Evolutionary conservation across 78 protist genomes (phyloP).

Genomic region (Tieghemostelium lacteum): DNA sequence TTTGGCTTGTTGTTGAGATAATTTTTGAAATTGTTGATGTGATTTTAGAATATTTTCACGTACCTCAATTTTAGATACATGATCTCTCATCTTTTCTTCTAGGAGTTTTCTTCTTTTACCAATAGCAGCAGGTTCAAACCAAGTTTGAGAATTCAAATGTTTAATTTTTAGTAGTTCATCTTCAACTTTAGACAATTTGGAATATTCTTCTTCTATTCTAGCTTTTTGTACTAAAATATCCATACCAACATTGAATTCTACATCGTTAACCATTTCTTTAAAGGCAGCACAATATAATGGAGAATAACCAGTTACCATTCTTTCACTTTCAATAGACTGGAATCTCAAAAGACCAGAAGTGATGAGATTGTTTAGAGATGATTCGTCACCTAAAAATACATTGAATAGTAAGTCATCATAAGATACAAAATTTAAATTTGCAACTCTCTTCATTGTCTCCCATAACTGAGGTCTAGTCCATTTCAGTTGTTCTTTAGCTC

Average conservation of each 20-base stretch:
- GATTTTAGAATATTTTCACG: constrained; percentile 46
- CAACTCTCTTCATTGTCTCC: constrained; percentile 66
- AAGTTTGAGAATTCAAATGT: constrained; percentile 10
- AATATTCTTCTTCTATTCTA: constrained; percentile 61
- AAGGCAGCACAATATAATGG: constrained; percentile 59
- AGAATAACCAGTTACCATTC: constrained; percentile 63
- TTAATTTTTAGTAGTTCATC: constrained; percentile 63
- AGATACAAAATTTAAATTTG: constrained; percentile 6
- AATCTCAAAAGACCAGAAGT: constrained; percentile 13
- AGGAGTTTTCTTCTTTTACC: constrained; percentile 35
- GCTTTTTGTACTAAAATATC: constrained; percentile 66
- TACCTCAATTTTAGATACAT: constrained; percentile 50
- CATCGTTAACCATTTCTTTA: constrained; percentile 55
- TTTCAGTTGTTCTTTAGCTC: not conserved
- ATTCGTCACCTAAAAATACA: constrained; percentile 65
- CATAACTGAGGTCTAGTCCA: constrained; percentile 76
- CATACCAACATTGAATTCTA: constrained; percentile 77
- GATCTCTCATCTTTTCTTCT: constrained; percentile 68
- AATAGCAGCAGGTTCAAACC: constrained; percentile 42
- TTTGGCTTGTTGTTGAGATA: not conserved
- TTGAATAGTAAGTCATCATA: constrained; percentile 56
- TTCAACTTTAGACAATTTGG: constrained; percentile 43
- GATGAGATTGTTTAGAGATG: constrained; percentile 46
- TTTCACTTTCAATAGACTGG: constrained; percentile 37
- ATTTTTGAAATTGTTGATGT: constrained; percentile 41